Conservation (phyloP, 805 yeast genomes). For the Zygosaccharomyces siamensis region DNA sequence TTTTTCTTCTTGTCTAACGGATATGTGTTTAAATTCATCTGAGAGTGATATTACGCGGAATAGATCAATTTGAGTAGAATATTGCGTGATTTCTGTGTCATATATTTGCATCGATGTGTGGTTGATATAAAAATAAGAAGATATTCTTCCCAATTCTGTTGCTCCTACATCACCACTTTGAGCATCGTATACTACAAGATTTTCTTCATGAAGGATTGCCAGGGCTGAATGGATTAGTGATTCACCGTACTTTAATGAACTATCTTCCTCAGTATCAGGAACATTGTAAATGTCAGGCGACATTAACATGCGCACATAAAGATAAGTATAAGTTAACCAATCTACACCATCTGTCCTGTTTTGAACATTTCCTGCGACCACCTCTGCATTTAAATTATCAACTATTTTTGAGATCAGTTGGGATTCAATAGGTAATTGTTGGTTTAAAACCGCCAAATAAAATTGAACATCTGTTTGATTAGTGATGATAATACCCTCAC, state of each 20-base stretch:
- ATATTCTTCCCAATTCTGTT: conserved; percentile 74
- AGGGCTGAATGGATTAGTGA: conserved; percentile 79
- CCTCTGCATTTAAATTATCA: conserved; percentile 81
- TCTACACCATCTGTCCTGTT: conserved; percentile 60
- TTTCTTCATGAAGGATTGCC: conserved; percentile 47
- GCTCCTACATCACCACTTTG: conserved; percentile 45
- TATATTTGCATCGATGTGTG: conserved; percentile 68
- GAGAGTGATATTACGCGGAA: conserved; percentile 73
- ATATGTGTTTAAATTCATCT: conserved; percentile 77
- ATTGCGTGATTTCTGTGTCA: conserved; percentile 56
- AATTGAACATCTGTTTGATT: conserved; percentile 81
- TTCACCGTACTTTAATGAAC: conserved; percentile 48
- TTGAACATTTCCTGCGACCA: conserved; percentile 64
- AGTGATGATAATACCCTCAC: conserved; percentile 92
- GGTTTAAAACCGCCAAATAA: conserved; percentile 84
- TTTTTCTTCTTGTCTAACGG: conserved; percentile 83
- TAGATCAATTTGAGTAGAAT: conserved; percentile 65
- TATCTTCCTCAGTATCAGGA: conserved; percentile 56
- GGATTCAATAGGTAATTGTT: conserved; percentile 89
- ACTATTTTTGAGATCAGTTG: conserved; percentile 67
- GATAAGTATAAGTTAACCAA: conserved; percentile 79
- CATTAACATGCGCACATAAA: conserved; percentile 70
- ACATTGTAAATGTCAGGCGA: conserved; percentile 74
- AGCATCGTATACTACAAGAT: conserved; percentile 56
- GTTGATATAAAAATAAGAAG: conserved; percentile 81